Conservation (phyloP, 1,139 yeast species). For the Zygosaccharomyces pseudobailii region DNA sequence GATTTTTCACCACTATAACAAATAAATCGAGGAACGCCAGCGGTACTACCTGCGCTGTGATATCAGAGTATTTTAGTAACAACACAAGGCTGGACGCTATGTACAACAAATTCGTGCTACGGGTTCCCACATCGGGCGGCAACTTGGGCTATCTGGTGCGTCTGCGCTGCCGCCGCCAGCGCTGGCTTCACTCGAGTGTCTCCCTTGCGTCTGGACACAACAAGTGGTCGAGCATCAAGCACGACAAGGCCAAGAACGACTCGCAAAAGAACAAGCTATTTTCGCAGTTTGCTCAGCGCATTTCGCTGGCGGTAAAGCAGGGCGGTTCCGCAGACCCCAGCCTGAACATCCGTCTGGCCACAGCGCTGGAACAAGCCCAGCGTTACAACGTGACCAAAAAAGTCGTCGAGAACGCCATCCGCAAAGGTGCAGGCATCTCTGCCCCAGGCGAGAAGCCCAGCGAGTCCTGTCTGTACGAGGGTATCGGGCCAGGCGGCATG, state of each 20-base stretch:
- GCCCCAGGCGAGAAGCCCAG: slow-evolving; percentile 39
- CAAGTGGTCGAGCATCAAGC: slow-evolving; percentile 93
- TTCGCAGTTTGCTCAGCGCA: slow-evolving; percentile 66
- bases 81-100: background rate
- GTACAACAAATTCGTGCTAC: background rate
- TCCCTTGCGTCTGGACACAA: slow-evolving; percentile 56
- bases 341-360: slow-evolving; percentile 62
- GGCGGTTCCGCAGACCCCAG: slow-evolving; percentile 58
- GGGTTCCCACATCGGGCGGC: background rate
- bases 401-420: slow-evolving; percentile 80
- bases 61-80: background rate
- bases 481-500: slow-evolving; percentile 88
- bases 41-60: background rate
- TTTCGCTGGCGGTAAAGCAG: slow-evolving; percentile 63
- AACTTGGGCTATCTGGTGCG: background rate
- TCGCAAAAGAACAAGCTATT: slow-evolving; percentile 68
- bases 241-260: slow-evolving; percentile 90
- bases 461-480: slow-evolving; percentile 70
- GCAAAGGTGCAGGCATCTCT: slow-evolving; percentile 69
- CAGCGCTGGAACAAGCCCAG: slow-evolving; percentile 74
- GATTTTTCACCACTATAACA: background rate
- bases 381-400: slow-evolving; percentile 76
- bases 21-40: background rate
- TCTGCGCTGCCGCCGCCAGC: background rate
- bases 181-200: background rate